Percentiles rank a stretch among this genome's conserved stretches.
Evolutionary conservation across 768 basidiomycete genomes (phyloP).

Genomic region (Goffeauzyma gilvescens): DNA sequence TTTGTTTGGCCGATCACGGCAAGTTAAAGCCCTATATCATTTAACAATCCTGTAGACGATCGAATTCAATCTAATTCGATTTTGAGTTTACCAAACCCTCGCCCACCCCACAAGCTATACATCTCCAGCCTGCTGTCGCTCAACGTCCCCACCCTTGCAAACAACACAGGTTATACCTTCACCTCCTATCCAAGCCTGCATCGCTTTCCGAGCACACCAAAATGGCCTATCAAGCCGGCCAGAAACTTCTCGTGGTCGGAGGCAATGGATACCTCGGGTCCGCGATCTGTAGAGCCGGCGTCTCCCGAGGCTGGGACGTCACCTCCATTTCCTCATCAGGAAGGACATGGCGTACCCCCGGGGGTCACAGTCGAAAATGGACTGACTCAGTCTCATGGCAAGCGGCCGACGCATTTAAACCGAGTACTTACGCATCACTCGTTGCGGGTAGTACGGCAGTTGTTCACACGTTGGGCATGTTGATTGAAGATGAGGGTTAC

Average conservation of each 20-base stretch:
- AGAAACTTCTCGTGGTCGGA: conserved; percentile 65
- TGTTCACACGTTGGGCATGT: conserved; percentile 81
- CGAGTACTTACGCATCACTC: conserved; percentile 50
- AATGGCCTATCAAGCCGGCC: no score
- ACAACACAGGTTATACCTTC: no score
- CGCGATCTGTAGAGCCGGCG: conserved; percentile 71
- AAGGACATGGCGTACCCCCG: conserved; percentile 63
- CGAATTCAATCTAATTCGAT: no score
- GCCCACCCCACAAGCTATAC: no score
- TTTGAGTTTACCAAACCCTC: no score
- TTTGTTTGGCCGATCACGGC: no score
- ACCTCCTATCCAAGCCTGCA: no score
- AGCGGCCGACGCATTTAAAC: conserved; percentile 59
- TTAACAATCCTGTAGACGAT: no score
- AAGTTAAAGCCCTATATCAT: no score
- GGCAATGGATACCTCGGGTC: conserved; percentile 98
- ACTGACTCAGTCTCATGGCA: conserved; percentile 60
- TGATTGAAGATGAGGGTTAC: conserved; percentile 71
- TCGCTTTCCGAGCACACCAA: no score
- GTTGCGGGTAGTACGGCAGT: conserved; percentile 53
- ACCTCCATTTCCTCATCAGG: conserved; percentile 50
- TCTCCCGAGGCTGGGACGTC: conserved; percentile 66
- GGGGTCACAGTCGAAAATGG: conserved; percentile 80
- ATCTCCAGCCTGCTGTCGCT: no score
- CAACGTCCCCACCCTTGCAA: no score